phyloP scores from a whole-genome alignment of 1,284 basidiomycete species.

The Marasmius oreades region DNA sequence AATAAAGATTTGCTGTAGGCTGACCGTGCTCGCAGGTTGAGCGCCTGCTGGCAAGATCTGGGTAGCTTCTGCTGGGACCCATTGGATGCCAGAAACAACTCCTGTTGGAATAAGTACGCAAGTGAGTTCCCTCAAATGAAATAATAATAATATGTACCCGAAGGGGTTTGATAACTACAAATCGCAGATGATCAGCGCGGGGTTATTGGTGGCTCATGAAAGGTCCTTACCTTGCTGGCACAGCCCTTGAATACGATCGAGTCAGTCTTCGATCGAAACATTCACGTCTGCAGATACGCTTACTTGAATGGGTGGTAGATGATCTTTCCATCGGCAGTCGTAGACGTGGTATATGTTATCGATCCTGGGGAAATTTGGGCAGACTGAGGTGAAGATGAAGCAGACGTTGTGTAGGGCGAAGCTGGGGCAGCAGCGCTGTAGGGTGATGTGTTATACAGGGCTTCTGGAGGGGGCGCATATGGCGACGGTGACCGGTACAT shows the following conservation, averaged over 20 bases:
- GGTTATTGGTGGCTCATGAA: slow-evolving; percentile 8
- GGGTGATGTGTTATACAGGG: neutral
- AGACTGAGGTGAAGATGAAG: slow-evolving; percentile 6
- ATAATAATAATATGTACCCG: slow-evolving; percentile 31
- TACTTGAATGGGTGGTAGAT: slow-evolving; percentile 72
- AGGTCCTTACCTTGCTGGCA: slow-evolving; percentile 54
- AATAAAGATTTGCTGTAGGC: slow-evolving; percentile 15
- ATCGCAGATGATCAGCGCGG: slow-evolving; percentile 23
- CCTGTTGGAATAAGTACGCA: neutral
- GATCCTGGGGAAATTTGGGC: slow-evolving; percentile 46
- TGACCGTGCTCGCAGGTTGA: slow-evolving; percentile 53
- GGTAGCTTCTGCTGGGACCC: slow-evolving; percentile 43
- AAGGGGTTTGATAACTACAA: slow-evolving; percentile 64
- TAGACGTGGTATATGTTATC: slow-evolving; percentile 65
- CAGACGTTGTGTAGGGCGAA: neutral
- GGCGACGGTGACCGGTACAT: slow-evolving; percentile 20
- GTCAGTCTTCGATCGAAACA: slow-evolving; percentile 2
- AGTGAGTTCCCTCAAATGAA: neutral
- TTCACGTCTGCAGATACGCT: slow-evolving; percentile 19
- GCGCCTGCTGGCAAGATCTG: slow-evolving; percentile 55
- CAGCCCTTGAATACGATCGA: slow-evolving; percentile 44
- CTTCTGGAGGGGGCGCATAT: neutral
- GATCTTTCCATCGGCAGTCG: slow-evolving; percentile 52
- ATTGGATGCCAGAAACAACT: slow-evolving; percentile 15
- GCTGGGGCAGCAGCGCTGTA: slow-evolving; percentile 5